Conservation (phyloP, 2,329 filamentous ascomycete genomes). For the Trichoderma citrinoviride region DNA sequence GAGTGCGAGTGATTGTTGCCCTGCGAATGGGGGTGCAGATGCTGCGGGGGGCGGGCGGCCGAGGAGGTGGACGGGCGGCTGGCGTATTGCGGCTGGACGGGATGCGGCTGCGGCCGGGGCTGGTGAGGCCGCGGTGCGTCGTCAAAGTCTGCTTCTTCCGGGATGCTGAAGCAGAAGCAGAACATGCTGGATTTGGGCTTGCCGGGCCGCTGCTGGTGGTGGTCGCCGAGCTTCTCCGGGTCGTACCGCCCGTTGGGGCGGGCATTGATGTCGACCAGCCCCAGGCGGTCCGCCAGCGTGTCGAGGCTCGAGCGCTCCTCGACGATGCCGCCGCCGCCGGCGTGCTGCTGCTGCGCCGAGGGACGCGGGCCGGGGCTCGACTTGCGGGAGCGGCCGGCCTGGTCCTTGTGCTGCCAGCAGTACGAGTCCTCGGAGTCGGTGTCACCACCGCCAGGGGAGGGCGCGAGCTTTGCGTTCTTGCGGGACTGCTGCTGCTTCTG, state of each 20-base stretch:
- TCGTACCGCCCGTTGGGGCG: constrained; percentile 30
- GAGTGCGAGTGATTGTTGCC: constrained; percentile 22
- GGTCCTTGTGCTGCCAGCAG: constrained; percentile 95
- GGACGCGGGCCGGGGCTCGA: constrained; percentile 43
- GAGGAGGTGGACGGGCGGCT: constrained; percentile 4
- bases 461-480: constrained; percentile 1
- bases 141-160: constrained; percentile 40
- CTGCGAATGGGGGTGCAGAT: background rate
- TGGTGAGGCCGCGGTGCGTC: constrained; percentile 39
- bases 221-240: constrained; percentile 29
- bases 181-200: constrained; percentile 33
- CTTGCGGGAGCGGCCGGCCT: constrained; percentile 56
- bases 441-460: constrained; percentile 44
- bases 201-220: constrained; percentile 22
- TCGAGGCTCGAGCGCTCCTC: constrained; percentile 76
- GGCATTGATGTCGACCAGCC: constrained; percentile 64
- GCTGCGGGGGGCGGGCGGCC: constrained; percentile 29
- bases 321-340: constrained; percentile 48
- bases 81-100: constrained; percentile 43
- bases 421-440: constrained; percentile 67
- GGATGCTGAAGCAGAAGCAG: constrained; percentile 55
- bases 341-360: background rate
- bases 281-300: constrained; percentile 76
- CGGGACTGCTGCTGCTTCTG: constrained; percentile 20
- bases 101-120: constrained; percentile 45